A percentile compares a stretch with the other conserved stretches of the same genome.
These are phyloP conservation scores for Hypoxylon rubiginosum DNA, from an alignment of 2,329 filamentous ascomycete genomes.

Conservation along the genomic window DNA sequence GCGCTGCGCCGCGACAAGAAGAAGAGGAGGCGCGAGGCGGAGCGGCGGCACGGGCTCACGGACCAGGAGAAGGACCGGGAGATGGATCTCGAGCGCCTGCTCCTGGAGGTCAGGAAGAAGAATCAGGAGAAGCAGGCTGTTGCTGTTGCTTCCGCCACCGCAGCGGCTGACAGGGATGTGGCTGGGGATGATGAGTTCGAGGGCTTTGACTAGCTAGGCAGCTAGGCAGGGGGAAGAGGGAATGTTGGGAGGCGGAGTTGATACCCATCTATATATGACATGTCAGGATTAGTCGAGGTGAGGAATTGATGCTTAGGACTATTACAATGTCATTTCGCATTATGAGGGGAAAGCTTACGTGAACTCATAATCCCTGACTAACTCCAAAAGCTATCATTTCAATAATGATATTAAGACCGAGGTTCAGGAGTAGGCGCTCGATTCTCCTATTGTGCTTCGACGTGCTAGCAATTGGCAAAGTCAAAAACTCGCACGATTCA, in stretches of 20 bases:
- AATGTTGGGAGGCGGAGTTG: constrained; percentile 21
- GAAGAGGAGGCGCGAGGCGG: constrained; percentile 73
- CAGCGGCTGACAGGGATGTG: constrained; percentile 38
- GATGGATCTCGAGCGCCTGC: constrained; percentile 72
- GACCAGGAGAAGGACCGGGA: constrained; percentile 75
- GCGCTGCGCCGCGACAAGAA: constrained; percentile 74
- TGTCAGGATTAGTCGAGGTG: not conserved
- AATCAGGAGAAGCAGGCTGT: constrained; percentile 62
- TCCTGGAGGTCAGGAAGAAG: constrained; percentile 72
- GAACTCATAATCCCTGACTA: not conserved
- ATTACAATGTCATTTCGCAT: not conserved
- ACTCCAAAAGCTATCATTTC: not conserved
- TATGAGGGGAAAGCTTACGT: not conserved
- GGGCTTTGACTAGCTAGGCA: constrained; percentile 63
- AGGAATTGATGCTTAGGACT: not conserved
- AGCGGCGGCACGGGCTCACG: constrained; percentile 75
- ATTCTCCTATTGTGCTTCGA: too few relatives aligned
- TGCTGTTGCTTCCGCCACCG: constrained; percentile 47
- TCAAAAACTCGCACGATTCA: too few relatives aligned
- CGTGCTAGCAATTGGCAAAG: too few relatives aligned
- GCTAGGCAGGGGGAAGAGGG: not conserved
- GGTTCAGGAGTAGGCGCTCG: too few relatives aligned
- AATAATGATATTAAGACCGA: too few relatives aligned
- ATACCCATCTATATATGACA: constrained; percentile 10
- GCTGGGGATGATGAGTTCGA: constrained; percentile 65